Percentiles rank a stretch among this genome's conserved stretches.
These are phyloP conservation scores for Yamadazyma nakazawae DNA, from an alignment of 805 yeast species.

Conservation along the genomic window DNA sequence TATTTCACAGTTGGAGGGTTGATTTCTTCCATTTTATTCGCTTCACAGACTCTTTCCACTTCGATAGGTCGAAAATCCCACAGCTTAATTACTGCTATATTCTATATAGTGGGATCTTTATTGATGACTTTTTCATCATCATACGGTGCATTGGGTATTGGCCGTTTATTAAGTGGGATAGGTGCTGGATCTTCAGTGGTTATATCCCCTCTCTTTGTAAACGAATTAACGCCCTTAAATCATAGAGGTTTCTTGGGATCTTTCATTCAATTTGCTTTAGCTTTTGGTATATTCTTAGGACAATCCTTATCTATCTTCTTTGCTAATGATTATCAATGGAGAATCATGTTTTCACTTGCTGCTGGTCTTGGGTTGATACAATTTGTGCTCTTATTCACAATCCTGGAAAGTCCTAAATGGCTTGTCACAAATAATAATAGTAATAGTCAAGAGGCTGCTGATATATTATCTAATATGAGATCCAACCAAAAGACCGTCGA, in stretches of 20 bases:
- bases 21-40: constrained; percentile 27
- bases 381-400: constrained; percentile 30
- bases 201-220: constrained; percentile 39
- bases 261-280: constrained; percentile 36
- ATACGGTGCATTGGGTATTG: constrained; percentile 20
- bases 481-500: constrained; percentile 28
- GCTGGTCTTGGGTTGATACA: constrained; percentile 24
- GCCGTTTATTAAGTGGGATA: constrained; percentile 34
- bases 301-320: constrained; percentile 31
- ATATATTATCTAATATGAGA: constrained; percentile 25
- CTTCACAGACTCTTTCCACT: constrained; percentile 22
- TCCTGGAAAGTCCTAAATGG: constrained; percentile 44
- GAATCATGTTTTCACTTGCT: constrained; percentile 29
- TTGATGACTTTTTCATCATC: constrained; percentile 25
- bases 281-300: constrained; percentile 34
- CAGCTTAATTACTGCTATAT: constrained; percentile 19
- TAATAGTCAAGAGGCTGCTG: constrained; percentile 27
- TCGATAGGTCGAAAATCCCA: constrained; percentile 24
- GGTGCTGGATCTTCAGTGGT: constrained; percentile 40
- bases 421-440: constrained; percentile 28
- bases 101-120: constrained; percentile 27
- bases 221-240: constrained; percentile 37
- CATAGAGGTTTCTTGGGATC: constrained; percentile 43
- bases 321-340: constrained; percentile 38
- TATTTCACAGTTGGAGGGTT: constrained; percentile 37